Evolutionary conservation across 139 green algal genomes (phyloP).

Genomic region (Chlorella ohadii): DNA sequence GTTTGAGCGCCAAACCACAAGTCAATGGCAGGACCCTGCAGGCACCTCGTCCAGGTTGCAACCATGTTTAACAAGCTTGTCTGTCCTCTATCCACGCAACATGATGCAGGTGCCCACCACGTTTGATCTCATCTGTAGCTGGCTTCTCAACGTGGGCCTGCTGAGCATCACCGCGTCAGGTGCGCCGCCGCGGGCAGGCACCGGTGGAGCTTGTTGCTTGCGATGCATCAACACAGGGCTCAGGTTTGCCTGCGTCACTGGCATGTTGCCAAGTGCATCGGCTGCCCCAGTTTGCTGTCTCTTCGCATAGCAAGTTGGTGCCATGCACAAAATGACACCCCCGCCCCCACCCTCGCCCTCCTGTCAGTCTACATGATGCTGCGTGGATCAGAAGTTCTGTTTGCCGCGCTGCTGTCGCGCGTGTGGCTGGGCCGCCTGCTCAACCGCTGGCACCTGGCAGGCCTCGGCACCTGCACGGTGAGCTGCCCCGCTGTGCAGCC

Average conservation of each 20-base stretch:
- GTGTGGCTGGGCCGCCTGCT: constrained; percentile 59
- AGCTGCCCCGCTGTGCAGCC: background rate
- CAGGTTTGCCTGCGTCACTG: background rate
- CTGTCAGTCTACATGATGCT: constrained; percentile 75
- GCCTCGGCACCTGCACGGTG: constrained; percentile 80
- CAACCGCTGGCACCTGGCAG: constrained; percentile 72
- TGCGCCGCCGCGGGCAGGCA: too few species aligned
- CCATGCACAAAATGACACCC: background rate
- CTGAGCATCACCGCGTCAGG: background rate
- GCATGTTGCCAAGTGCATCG: background rate
- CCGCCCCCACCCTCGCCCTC: background rate
- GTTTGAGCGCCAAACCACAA: too few species aligned
- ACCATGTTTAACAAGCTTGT: too few species aligned
- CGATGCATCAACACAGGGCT: background rate
- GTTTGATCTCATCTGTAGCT: constrained; percentile 66
- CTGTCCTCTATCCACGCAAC: too few species aligned
- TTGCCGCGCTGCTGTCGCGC: constrained; percentile 65
- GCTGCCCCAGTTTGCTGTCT: too few species aligned
- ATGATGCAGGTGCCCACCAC: constrained; percentile 65
- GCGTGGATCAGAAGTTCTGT: constrained; percentile 70
- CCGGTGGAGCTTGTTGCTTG: too few species aligned
- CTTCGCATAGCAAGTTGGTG: too few species aligned
- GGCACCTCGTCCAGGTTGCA: too few species aligned
- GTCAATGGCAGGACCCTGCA: too few species aligned
- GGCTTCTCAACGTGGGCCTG: constrained; percentile 66